Percentiles rank a stretch among this genome's conserved stretches.
These are phyloP conservation scores for Fusarium dlaminii DNA, from an alignment of 2,329 filamentous ascomycete species.

Conservation along the genomic window DNA sequence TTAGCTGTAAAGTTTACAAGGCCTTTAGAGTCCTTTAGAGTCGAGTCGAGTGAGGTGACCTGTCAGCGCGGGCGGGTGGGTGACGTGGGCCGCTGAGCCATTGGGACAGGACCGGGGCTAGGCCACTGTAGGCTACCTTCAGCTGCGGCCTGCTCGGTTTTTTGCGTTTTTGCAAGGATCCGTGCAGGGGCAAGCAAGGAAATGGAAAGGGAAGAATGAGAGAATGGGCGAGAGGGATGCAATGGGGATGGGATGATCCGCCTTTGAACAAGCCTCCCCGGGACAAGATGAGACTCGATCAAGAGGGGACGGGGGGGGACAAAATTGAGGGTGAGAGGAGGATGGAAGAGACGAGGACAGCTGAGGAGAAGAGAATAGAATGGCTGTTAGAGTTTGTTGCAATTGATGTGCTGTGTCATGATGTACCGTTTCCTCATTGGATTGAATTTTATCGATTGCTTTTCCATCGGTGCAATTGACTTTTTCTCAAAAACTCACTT, in stretches of 20 bases:
- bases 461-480: slow-evolving; percentile 1
- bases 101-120: slow-evolving; percentile 14
- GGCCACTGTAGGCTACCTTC: neutral
- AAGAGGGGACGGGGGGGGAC: neutral
- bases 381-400: neutral
- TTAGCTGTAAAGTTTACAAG: slow-evolving; percentile 11
- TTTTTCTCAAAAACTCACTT: neutral
- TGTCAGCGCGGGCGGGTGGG: slow-evolving; percentile 41
- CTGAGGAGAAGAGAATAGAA: neutral
- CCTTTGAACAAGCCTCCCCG: slow-evolving; percentile 26
- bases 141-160: neutral
- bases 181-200: slow-evolving; percentile 21
- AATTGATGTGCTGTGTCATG: neutral
- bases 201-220: slow-evolving; percentile 4
- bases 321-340: slow-evolving; percentile 18
- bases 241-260: slow-evolving; percentile 22
- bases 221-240: neutral
- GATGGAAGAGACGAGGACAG: neutral
- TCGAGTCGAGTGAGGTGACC: slow-evolving; percentile 9
- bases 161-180: slow-evolving; percentile 20
- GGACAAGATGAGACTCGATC: slow-evolving; percentile 35
- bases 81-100: slow-evolving; percentile 42
- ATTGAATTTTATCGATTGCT: neutral
- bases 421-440: neutral
- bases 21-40: neutral